Evolutionary conservation across 345 rosid genomes (phyloP), one percentile per base, ranked within the genome.

Genomic region (Arabis alpina): DNA sequence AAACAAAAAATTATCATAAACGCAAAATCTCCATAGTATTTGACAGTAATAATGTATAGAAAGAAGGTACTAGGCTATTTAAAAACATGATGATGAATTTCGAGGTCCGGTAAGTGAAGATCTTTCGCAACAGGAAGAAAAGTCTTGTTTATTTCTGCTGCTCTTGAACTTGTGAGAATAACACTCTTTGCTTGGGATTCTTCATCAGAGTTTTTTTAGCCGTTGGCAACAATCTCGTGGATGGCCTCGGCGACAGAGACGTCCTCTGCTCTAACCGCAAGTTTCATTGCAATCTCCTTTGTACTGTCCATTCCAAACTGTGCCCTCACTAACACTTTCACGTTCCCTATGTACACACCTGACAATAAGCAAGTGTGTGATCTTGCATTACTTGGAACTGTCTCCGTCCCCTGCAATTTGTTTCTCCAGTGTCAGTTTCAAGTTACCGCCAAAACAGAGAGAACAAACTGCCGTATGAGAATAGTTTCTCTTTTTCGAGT

Each of bases 231-330:
- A 64, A 91, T 88, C 66, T 89, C 99, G 45, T 94, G 98, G 71
- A 94, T 89, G 70, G 91, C 86, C 57, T 84, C 95, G 16, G 91
- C 85, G 74, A 94, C 84, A 23, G 84, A 82, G 74, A 75, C 85
- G 49, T 91, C 95, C 45, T 91, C 93, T 0, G 99, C 88, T 84
- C 97, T 83, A 24, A 88, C 99, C 2, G 86, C 78, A 49, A 94
- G 78, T 79, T 94, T 94, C 98, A 94, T 94, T 1, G 95, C 95
- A 4, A 94, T 88, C 10, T 89, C 98, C 79, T 81, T 91, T 30
- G 87, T 77, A 60, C 90, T 86, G 43, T 88, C 93, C 8, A 94
- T 75, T 70, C 99, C 99, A 45, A 94, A 94, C 45, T 90, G 96
- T 76, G 88, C 73, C 41, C 90, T 80, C 66, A 86, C 96, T 4